Conservation (phyloP, 2,329 filamentous ascomycete species). For the Dothideomycetes sp. region DNA sequence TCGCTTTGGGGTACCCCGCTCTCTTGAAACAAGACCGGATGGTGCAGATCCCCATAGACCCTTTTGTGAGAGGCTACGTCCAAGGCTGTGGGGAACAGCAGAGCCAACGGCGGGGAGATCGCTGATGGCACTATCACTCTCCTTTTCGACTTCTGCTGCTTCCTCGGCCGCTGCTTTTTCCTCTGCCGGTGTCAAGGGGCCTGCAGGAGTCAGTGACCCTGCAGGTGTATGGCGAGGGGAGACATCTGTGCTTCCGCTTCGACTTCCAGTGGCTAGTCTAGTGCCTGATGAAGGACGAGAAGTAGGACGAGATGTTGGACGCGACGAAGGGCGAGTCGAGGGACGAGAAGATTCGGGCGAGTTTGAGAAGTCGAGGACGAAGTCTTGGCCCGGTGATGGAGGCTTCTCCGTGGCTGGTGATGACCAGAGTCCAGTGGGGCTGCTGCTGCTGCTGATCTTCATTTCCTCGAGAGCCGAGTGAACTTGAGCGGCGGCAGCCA, state of each 20-base stretch:
- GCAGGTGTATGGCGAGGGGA: background rate
- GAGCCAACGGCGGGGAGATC: conserved; percentile 15
- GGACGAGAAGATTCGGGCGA: background rate
- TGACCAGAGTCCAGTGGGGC: conserved; percentile 1
- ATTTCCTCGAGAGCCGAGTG: background rate
- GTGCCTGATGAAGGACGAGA: conserved; percentile 1
- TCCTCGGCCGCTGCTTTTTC: background rate
- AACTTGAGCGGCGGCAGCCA: conserved; percentile 1
- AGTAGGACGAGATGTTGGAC: background rate
- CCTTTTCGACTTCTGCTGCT: background rate
- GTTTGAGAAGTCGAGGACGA: conserved; percentile 21
- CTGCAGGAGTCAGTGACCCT: conserved; percentile 1
- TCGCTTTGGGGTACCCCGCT: conserved; percentile 26
- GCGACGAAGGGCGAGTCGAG: background rate
- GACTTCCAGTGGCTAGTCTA: background rate
- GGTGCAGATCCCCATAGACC: conserved; percentile 34
- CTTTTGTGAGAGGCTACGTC: conserved; percentile 19
- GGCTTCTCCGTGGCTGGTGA: background rate
- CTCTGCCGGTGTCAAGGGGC: background rate
- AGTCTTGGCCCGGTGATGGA: conserved; percentile 19
- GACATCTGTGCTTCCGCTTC: conserved; percentile 1
- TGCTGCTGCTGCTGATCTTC: background rate
- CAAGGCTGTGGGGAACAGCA: conserved; percentile 14
- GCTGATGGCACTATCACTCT: conserved; percentile 2
- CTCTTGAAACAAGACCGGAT: conserved; percentile 21